Percentiles rank a stretch among this genome's conserved stretches.
Evolutionary conservation across 805 yeast species (phyloP).

Genomic region (Pichia nakasei): DNA sequence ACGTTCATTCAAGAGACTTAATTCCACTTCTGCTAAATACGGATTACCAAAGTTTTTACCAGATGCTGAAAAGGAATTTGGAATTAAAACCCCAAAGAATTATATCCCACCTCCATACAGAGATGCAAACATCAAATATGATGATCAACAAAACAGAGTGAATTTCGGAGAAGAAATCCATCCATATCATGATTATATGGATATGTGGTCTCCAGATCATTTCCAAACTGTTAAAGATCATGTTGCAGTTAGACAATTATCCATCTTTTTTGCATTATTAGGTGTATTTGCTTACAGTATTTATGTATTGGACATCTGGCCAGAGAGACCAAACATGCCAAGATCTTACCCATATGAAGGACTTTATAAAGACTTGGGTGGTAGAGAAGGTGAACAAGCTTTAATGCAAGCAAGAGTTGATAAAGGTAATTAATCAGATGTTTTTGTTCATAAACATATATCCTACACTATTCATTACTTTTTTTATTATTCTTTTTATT

Average conservation of each 20-base stretch:
- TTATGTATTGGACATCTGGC: conserved; percentile 45
- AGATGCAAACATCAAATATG: conserved; percentile 66
- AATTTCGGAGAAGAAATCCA: conserved; percentile 66
- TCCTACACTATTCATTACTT: no score
- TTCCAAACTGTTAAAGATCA: conserved; percentile 49
- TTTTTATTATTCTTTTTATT: no score
- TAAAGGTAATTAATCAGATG: conserved; percentile 16
- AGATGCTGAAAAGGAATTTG: conserved; percentile 26
- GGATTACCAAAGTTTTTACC: conserved; percentile 26
- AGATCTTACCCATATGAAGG: conserved; percentile 72
- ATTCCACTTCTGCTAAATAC: conserved; percentile 13
- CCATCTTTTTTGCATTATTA: conserved; percentile 45
- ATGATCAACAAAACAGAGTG: conserved; percentile 75
- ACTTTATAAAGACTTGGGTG: conserved; percentile 66
- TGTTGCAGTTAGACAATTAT: conserved; percentile 52
- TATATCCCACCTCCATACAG: conserved; percentile 49
- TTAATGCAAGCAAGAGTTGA: conserved; percentile 36
- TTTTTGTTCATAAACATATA: no score
- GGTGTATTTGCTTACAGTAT: conserved; percentile 34
- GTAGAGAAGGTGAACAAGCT: conserved; percentile 38
- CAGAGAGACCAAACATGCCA: conserved; percentile 67
- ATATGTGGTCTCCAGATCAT: conserved; percentile 83
- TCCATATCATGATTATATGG: conserved; percentile 63
- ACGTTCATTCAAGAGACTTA: conserved; percentile 7
- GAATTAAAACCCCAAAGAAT: conserved; percentile 50